phyloP scores from a whole-genome alignment of 2,329 filamentous ascomycete genomes.

The Botryotinia globosa region DNA sequence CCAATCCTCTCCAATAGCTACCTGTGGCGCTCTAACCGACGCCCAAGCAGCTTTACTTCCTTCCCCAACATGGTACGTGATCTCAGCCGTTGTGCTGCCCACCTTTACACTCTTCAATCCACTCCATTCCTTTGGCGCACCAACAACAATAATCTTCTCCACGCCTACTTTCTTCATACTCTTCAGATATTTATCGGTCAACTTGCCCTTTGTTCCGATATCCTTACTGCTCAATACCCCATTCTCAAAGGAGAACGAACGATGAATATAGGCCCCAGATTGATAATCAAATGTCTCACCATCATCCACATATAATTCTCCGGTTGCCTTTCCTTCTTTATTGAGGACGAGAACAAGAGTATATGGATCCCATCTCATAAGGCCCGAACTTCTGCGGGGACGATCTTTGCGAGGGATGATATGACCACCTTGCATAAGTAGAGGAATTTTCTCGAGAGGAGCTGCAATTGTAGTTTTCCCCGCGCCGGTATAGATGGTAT shows the following conservation, averaged over 20 bases:
- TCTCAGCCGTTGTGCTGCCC: slow-evolving; percentile 54
- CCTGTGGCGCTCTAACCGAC: slow-evolving; percentile 60
- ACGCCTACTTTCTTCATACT: slow-evolving; percentile 73
- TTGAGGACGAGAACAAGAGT: slow-evolving; percentile 78
- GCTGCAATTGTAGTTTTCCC: slow-evolving; percentile 70
- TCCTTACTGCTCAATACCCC: slow-evolving; percentile 68
- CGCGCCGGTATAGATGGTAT: slow-evolving; percentile 66
- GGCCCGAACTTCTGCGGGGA: slow-evolving; percentile 76
- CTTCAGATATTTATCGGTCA: slow-evolving; percentile 73
- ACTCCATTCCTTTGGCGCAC: slow-evolving; percentile 71
- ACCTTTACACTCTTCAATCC: slow-evolving; percentile 58
- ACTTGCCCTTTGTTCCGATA: slow-evolving; percentile 53
- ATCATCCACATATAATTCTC: slow-evolving; percentile 87
- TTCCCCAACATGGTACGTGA: slow-evolving; percentile 56
- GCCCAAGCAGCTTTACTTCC: slow-evolving; percentile 59
- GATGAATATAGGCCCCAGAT: slow-evolving; percentile 83
- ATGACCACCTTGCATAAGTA: slow-evolving; percentile 91
- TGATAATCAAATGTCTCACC: slow-evolving; percentile 90
- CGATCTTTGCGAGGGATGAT: slow-evolving; percentile 87
- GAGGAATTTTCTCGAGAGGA: slow-evolving; percentile 79
- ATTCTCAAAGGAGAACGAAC: slow-evolving; percentile 65
- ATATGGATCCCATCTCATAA: slow-evolving; percentile 95
- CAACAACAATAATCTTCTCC: slow-evolving; percentile 81
- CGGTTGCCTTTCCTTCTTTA: slow-evolving; percentile 68
- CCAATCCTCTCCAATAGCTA: slow-evolving; percentile 63